Percentiles rank a stretch among this genome's conserved stretches.
Conservation (phyloP, 2,329 filamentous ascomycete genomes). For the Apiospora marii region DNA sequence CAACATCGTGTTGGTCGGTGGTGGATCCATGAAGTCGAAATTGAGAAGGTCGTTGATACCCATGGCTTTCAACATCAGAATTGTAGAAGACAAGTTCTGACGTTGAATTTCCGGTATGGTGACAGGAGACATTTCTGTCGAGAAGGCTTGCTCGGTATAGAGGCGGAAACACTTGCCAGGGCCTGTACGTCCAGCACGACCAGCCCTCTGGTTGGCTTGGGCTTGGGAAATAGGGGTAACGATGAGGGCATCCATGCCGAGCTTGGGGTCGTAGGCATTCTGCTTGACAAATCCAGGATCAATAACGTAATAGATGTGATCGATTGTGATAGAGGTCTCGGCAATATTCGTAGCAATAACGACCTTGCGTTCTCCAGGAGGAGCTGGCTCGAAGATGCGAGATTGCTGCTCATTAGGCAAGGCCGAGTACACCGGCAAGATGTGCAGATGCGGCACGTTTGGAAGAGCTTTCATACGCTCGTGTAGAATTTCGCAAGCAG, state of each 20-base stretch:
- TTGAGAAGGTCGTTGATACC: conserved; percentile 97
- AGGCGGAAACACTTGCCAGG: conserved; percentile 96
- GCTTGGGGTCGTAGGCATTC: conserved; percentile 94
- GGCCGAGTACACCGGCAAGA: conserved; percentile 95
- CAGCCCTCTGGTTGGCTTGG: conserved; percentile 92
- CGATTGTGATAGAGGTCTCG: conserved; percentile 97
- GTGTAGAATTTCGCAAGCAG: conserved; percentile 87
- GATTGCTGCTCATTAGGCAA: conserved; percentile 94
- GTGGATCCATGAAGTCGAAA: conserved; percentile 99
- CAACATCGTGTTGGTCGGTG: conserved; percentile 96
- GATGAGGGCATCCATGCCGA: conserved; percentile 96
- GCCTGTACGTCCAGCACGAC: conserved; percentile 90
- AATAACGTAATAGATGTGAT: conserved; percentile 96
- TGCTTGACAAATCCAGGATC: conserved; percentile 98
- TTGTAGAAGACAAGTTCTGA: conserved; percentile 90
- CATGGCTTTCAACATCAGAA: conserved; percentile 98
- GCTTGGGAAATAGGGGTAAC: conserved; percentile 97
- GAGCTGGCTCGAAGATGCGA: conserved; percentile 92
- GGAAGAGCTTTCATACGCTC: conserved; percentile 97
- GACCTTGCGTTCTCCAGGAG: conserved; percentile 85
- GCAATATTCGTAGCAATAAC: conserved; percentile 99
- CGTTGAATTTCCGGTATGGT: conserved; percentile 97
- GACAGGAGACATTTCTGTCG: conserved; percentile 96
- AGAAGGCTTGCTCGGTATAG: conserved; percentile 94
- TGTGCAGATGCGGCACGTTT: conserved; percentile 88